phyloP scores from a whole-genome alignment of 306 rosid species.

The Lupinus albus region DNA sequence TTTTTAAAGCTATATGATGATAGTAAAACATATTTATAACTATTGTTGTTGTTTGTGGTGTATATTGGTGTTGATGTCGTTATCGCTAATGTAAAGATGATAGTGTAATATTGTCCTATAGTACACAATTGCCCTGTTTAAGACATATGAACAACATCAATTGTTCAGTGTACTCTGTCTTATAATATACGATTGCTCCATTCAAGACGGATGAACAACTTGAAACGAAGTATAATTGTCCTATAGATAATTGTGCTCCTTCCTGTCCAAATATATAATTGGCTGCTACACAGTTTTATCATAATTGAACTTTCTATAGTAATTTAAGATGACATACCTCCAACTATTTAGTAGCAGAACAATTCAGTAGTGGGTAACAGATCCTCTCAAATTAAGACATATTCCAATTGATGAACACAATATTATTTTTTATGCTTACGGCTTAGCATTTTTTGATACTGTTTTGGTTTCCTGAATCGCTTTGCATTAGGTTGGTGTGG shows the following conservation, averaged over 20 bases:
- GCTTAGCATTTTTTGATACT: conserved; percentile 27
- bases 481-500: conserved; percentile 85
- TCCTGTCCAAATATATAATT: not conserved
- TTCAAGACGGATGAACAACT: conserved; percentile 17
- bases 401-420: conserved; percentile 28
- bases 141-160: conserved; percentile 21
- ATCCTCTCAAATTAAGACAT: conserved; percentile 18
- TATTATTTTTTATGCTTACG: conserved; percentile 16
- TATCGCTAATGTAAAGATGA: not conserved
- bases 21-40: conserved; percentile 3
- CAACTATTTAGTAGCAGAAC: conserved; percentile 16
- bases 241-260: not conserved
- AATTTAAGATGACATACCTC: conserved; percentile 3
- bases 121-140: conserved; percentile 10
- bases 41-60: conserved; percentile 2
- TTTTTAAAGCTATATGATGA: conserved; percentile 27
- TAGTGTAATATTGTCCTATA: conserved; percentile 1
- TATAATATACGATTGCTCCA: conserved; percentile 22
- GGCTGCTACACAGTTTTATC: conserved; percentile 22
- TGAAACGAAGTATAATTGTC: conserved; percentile 6
- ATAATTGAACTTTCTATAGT: conserved; percentile 12
- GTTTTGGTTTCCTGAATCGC: conserved; percentile 32
- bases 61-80: conserved; percentile 16
- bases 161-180: not conserved
- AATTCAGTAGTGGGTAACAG: conserved; percentile 15